phyloP scores from a whole-genome alignment of 768 basidiomycete genomes.

The Crepidotus variabilis region DNA sequence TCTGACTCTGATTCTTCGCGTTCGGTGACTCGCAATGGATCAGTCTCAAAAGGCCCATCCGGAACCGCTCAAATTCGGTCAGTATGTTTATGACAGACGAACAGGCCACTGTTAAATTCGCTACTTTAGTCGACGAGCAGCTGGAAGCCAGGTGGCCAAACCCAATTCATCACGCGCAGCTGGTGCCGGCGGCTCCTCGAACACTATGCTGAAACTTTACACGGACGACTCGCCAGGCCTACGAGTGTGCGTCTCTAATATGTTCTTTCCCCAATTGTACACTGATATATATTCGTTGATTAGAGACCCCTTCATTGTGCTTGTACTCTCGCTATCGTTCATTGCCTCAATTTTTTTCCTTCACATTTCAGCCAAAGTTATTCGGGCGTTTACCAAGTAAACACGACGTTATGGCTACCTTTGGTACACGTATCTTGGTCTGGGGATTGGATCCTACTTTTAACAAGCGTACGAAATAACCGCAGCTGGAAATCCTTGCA shows the following conservation, averaged over 20 bases:
- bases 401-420: not conserved
- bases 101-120: constrained; percentile 1
- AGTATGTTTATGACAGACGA: constrained; percentile 18
- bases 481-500: too few relatives aligned
- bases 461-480: not conserved
- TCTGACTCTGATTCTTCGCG: constrained; percentile 77
- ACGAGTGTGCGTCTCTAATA: constrained; percentile 73
- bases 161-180: constrained; percentile 89
- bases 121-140: constrained; percentile 59
- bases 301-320: constrained; percentile 95
- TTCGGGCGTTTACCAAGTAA: constrained; percentile 86
- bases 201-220: constrained; percentile 98
- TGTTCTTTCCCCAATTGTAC: not conserved
- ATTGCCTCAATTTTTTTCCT: constrained; percentile 99
- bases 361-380: constrained; percentile 93
- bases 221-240: constrained; percentile 97
- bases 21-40: constrained; percentile 35
- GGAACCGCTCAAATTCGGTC: constrained; percentile 77
- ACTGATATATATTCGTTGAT: not conserved
- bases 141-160: constrained; percentile 51
- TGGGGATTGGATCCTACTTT: not conserved
- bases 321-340: constrained; percentile 93
- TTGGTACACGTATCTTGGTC: not conserved
- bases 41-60: constrained; percentile 65
- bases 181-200: constrained; percentile 93